Percentiles rank a stretch among this genome's conserved stretches.
Evolutionary conservation across 305 asterid genomes (phyloP).

Genomic region (Fraxinus platypoda): DNA sequence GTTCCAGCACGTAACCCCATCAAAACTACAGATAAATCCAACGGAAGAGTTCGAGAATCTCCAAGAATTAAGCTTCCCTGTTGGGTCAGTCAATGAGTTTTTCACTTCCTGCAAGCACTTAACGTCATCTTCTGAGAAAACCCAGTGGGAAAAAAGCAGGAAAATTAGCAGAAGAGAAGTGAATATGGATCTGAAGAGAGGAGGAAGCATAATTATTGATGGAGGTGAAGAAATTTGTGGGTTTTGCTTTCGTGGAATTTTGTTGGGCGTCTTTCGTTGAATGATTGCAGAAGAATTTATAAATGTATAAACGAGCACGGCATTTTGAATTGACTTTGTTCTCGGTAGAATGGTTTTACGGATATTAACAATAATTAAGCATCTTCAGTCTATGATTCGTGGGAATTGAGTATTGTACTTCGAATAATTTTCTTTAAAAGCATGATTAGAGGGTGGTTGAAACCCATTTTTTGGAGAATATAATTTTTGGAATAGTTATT

Average conservation of each 20-base stretch:
- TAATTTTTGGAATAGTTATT: no score
- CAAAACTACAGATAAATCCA: constrained; percentile 58
- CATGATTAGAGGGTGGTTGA: no score
- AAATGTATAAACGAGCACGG: background rate
- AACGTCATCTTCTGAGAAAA: constrained; percentile 54
- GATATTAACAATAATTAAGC: no score
- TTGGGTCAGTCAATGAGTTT: constrained; percentile 54
- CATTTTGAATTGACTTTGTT: background rate
- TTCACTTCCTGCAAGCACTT: constrained; percentile 53
- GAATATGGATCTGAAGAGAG: background rate
- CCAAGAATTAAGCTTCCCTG: constrained; percentile 49
- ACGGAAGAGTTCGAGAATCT: constrained; percentile 44
- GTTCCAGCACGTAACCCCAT: constrained; percentile 70
- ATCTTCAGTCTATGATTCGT: no score
- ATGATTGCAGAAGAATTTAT: no score
- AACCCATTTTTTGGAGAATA: no score
- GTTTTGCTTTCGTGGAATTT: background rate
- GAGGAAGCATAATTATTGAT: background rate
- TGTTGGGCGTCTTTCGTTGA: background rate
- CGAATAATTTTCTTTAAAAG: no score
- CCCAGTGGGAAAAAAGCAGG: constrained; percentile 19
- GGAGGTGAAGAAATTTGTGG: background rate
- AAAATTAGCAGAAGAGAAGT: constrained; percentile 3
- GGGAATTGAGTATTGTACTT: no score
- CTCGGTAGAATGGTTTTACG: no score